Conservation (phyloP, 805 yeast genomes). For the Lipomyces chichibuensis region DNA sequence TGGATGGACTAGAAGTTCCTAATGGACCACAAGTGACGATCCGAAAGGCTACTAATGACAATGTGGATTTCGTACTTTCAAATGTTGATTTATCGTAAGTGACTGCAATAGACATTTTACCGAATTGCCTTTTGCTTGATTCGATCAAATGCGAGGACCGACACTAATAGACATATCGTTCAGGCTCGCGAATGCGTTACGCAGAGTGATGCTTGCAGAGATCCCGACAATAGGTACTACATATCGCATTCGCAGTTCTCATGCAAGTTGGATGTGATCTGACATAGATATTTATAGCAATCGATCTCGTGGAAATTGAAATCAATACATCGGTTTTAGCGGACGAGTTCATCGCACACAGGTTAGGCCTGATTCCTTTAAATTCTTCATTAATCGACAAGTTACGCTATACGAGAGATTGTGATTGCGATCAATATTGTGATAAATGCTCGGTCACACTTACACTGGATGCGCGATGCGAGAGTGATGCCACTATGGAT, state of each 20-base stretch:
- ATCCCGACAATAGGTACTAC: slow-evolving; percentile 76
- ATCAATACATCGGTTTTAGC: slow-evolving; percentile 92
- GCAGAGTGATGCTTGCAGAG: slow-evolving; percentile 92
- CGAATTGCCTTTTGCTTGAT: background rate
- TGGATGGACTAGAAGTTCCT: slow-evolving; percentile 1
- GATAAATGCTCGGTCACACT: slow-evolving; percentile 90
- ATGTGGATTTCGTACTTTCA: slow-evolving; percentile 84
- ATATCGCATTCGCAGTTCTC: background rate
- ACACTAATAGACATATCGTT: slow-evolving; percentile 1
- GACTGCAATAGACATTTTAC: background rate
- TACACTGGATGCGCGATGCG: slow-evolving; percentile 84
- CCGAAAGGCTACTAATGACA: slow-evolving; percentile 80
- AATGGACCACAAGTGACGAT: slow-evolving; percentile 81
- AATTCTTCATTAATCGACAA: slow-evolving; percentile 81
- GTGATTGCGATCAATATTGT: slow-evolving; percentile 98
- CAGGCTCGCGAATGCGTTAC: slow-evolving; percentile 78
- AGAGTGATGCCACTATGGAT: slow-evolving; percentile 82
- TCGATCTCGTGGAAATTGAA: slow-evolving; percentile 93
- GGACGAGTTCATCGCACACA: slow-evolving; percentile 93
- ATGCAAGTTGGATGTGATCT: background rate
- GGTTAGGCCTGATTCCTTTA: slow-evolving; percentile 90
- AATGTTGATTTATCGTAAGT: slow-evolving; percentile 76
- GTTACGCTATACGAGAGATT: slow-evolving; percentile 54
- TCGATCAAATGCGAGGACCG: background rate
- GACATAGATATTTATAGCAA: slow-evolving; percentile 52